Evolutionary conservation across 2,329 filamentous ascomycete species (phyloP).

Genomic region (Cladosporium sp.): DNA sequence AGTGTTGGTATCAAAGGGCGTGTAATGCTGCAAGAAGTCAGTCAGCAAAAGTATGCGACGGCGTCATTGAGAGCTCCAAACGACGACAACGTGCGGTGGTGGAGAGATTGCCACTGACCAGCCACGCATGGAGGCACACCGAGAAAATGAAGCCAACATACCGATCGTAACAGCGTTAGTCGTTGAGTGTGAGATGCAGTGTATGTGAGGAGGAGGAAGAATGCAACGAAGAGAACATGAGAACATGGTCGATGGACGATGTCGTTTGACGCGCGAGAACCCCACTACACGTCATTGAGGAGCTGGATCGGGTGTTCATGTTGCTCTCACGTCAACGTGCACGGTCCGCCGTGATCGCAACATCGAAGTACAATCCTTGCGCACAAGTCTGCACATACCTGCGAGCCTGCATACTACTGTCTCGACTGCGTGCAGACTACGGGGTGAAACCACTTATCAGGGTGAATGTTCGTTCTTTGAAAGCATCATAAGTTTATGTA

Average conservation of each 20-base stretch:
- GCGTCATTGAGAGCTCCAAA: neutral
- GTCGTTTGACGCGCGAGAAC: slow-evolving; percentile 1
- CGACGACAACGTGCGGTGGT: neutral
- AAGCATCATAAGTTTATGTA: neutral
- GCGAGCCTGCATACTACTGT: too few relatives aligned
- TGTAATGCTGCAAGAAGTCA: neutral
- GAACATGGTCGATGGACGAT: neutral
- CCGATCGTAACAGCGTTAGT: neutral
- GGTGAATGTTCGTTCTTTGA: neutral
- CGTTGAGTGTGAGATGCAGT: neutral
- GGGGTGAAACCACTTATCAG: too few relatives aligned
- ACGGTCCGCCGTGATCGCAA: neutral
- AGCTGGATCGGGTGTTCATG: neutral
- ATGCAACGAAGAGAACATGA: neutral
- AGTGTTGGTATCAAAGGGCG: neutral
- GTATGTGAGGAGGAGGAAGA: neutral
- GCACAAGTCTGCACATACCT: too few relatives aligned
- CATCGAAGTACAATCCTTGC: neutral
- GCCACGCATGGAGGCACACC: neutral
- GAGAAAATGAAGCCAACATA: slow-evolving; percentile 5
- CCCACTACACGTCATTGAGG: slow-evolving; percentile 3
- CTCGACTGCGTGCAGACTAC: too few relatives aligned
- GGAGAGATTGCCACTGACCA: slow-evolving; percentile 4
- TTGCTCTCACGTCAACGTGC: neutral
- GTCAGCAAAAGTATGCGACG: neutral